Conservation (phyloP, 2,329 filamentous ascomycete genomes). For the Neonectria magnoliae region DNA sequence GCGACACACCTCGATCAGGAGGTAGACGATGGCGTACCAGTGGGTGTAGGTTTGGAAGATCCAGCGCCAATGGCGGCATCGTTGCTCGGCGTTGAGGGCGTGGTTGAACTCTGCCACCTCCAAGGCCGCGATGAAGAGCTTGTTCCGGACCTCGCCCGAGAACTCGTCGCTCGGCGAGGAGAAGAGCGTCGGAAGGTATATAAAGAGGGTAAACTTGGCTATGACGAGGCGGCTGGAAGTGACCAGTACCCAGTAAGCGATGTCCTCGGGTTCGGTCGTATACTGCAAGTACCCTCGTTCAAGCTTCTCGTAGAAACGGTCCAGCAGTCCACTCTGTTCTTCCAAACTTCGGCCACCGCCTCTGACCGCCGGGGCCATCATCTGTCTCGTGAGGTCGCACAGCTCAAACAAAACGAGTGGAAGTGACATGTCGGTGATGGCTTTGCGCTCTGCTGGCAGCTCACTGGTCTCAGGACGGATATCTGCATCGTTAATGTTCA, state of each 20-base stretch:
- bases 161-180: constrained; percentile 49
- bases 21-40: constrained; percentile 67
- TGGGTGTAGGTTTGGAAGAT: constrained; percentile 68
- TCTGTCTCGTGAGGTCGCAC: constrained; percentile 48
- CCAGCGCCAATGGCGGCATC: constrained; percentile 65
- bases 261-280: constrained; percentile 43
- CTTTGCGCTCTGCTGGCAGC: constrained; percentile 58
- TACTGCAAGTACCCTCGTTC: constrained; percentile 56
- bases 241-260: constrained; percentile 51
- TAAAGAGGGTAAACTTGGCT: constrained; percentile 64
- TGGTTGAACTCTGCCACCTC: constrained; percentile 67
- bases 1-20: constrained; percentile 61
- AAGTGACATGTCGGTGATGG: constrained; percentile 64
- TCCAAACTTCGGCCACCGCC: constrained; percentile 46
- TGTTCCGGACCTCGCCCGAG: constrained; percentile 52
- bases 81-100: constrained; percentile 60
- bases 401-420: constrained; percentile 51
- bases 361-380: constrained; percentile 47
- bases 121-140: constrained; percentile 60
- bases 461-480: constrained; percentile 58
- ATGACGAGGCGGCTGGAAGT: constrained; percentile 57
- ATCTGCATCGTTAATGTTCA: constrained; percentile 67
- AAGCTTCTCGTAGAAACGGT: constrained; percentile 55
- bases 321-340: constrained; percentile 55
- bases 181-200: constrained; percentile 64